Base-by-base conservation (phyloP, 1,284 basidiomycete species). In the Somion occarium region DNA sequence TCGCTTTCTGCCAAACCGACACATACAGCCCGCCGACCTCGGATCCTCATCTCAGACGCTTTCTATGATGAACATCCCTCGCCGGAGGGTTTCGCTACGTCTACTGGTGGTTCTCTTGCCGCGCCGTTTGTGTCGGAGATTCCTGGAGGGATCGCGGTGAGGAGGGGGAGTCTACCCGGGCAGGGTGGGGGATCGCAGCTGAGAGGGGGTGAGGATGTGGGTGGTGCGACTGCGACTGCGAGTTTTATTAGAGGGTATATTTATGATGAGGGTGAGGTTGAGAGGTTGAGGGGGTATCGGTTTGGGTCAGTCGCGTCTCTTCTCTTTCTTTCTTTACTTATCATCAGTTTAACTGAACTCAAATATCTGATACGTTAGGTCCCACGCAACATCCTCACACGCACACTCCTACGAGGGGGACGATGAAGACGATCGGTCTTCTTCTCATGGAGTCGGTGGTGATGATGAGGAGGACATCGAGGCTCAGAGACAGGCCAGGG, bases 31-130 rank as follows among this genome's bases (percentile, higher is more conserved):
- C 50, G 58, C 45, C 57, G 56, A 20, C 61, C 64, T 11, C 55
- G 58, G 22, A 78, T 82, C 37, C 73, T 82, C 49, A 78, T 87
- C 24, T 86, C 83, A 2, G 79, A 77, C 3, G 80, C 81, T 0
- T 81, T 78, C 62, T 84, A 77, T 55, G 83, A 86, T 56, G 72
- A 74, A 13, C 72, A 82, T 42, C 74, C 77, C 3, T 69, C 70
- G 0, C 72, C 80, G 2, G 81, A 82, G 51, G 79, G 77, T 0
- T 78, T 77, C 7, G 77, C 75, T 7, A 79, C 73, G 1, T 70
- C 69, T 18, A 70, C 74, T 24, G 23, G 23, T 3, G 46, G 46
- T n/a, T 38, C 11, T 38, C 5, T 48, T 20, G 30, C 7, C 4
- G n/a, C 37, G 3, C 7, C 37, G 37, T 5, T 18, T 19, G 9